Evolutionary conservation across 2,329 filamentous ascomycete genomes (phyloP).

Genomic region (Colletotrichum horii): DNA sequence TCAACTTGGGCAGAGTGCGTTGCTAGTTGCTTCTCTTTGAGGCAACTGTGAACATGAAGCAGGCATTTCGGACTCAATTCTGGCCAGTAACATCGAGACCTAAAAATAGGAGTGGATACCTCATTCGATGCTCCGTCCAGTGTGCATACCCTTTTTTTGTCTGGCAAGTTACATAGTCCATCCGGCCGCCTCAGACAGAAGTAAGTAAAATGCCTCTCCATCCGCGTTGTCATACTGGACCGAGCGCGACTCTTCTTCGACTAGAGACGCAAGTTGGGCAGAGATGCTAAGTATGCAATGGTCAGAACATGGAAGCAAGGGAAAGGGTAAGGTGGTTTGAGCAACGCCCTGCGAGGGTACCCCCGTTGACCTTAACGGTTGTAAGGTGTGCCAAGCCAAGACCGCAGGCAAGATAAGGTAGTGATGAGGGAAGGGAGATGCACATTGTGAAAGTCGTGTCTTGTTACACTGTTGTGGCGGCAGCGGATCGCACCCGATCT

Average conservation of each 20-base stretch:
- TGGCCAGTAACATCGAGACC: neutral
- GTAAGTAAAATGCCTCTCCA: neutral
- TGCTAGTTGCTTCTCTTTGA: neutral
- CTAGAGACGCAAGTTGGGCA: neutral
- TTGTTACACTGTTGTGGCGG: neutral
- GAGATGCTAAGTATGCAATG: neutral
- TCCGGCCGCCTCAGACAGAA: neutral
- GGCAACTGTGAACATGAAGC: neutral
- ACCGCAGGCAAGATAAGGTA: neutral
- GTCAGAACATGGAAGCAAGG: neutral
- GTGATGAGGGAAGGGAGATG: neutral
- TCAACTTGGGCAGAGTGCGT: neutral
- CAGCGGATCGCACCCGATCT: conserved; percentile 1
- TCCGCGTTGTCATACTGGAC: neutral
- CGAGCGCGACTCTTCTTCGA: neutral
- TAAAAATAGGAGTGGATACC: neutral
- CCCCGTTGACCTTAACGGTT: neutral
- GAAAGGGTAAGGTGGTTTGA: neutral
- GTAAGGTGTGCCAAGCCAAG: conserved; percentile 3
- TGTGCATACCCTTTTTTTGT: neutral
- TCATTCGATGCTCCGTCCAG: neutral
- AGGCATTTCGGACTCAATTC: neutral
- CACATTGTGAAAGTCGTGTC: neutral
- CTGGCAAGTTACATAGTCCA: neutral
- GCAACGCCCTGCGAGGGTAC: neutral